A percentile compares a stretch with the other conserved stretches of the same genome.
Conservation (phyloP, 148 eudicot genomes). For the Diospyros lotus region DNA sequence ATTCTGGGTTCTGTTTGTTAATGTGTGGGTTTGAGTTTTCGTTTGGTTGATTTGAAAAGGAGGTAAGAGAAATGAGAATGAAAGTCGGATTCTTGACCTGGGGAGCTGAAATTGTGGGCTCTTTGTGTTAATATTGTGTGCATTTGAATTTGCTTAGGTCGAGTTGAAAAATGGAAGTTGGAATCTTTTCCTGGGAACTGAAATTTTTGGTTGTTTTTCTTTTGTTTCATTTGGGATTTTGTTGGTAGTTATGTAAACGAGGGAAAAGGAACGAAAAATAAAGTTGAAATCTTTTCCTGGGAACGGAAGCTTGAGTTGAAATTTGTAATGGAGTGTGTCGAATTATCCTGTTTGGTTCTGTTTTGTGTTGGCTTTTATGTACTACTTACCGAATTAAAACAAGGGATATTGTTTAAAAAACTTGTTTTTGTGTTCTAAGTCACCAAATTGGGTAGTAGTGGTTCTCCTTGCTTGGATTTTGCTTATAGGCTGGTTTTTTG, state of each 20-base stretch:
- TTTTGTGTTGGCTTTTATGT: neutral
- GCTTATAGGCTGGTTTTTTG: neutral
- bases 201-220: neutral
- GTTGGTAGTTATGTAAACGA: too few species aligned
- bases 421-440: neutral
- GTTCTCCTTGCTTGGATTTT: neutral
- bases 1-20: neutral
- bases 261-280: neutral
- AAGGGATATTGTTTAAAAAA: neutral
- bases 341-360: neutral
- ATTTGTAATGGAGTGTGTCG: neutral
- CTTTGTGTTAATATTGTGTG: conserved; percentile 6
- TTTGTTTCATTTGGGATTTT: too few species aligned
- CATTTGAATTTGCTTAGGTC: neutral
- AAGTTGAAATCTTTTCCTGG: neutral
- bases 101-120: neutral
- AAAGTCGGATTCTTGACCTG: too few species aligned
- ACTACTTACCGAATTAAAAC: neutral
- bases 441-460: neutral
- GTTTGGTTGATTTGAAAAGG: too few species aligned
- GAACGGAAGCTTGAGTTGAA: neutral
- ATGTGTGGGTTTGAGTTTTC: too few species aligned
- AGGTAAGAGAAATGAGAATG: too few species aligned
- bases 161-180: neutral
- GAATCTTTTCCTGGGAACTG: neutral